phyloP scores from a whole-genome alignment of 441 rosid genomes.

The Pelargonium fulgidum region DNA sequence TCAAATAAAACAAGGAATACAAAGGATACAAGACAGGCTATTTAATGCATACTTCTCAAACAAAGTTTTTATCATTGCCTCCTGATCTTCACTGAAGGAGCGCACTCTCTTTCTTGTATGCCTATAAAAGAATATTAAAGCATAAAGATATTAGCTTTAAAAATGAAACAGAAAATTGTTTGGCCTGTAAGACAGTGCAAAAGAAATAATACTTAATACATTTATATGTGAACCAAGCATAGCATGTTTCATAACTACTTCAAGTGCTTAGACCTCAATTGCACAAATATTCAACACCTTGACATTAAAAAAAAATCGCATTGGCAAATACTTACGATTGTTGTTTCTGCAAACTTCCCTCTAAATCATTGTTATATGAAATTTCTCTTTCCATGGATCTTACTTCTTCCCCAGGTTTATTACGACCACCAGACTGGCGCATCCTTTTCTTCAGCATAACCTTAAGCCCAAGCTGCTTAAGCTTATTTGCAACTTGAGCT shows the following conservation, averaged over 20 bases:
- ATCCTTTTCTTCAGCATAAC: conserved; percentile 47
- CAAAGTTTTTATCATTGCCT: conserved; percentile 56
- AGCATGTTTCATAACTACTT: conserved; percentile 21
- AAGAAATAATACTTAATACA: conserved; percentile 2
- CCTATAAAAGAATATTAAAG: conserved; percentile 42
- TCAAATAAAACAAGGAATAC: conserved; percentile 1
- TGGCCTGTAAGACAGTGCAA: conserved; percentile 4
- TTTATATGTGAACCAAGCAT: neutral
- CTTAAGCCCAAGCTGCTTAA: conserved; percentile 72
- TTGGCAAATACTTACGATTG: conserved; percentile 49
- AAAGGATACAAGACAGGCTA: conserved; percentile 11
- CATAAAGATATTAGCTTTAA: conserved; percentile 17
- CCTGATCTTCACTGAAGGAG: conserved; percentile 73
- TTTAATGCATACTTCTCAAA: conserved; percentile 66
- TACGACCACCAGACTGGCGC: conserved; percentile 25
- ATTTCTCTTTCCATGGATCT: conserved; percentile 22
- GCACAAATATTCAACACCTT: neutral
- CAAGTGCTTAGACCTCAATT: conserved; percentile 6
- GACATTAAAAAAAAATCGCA: neutral
- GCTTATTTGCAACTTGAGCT: conserved; percentile 84
- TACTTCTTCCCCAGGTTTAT: conserved; percentile 31
- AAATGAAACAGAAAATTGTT: conserved; percentile 16
- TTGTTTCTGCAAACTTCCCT: conserved; percentile 31
- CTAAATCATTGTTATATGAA: conserved; percentile 30
- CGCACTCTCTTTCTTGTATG: conserved; percentile 56